Percentiles rank a stretch among this genome's conserved stretches.
phyloP scores from a whole-genome alignment of 441 rosid genomes.

The Erysimum cheiri region DNA sequence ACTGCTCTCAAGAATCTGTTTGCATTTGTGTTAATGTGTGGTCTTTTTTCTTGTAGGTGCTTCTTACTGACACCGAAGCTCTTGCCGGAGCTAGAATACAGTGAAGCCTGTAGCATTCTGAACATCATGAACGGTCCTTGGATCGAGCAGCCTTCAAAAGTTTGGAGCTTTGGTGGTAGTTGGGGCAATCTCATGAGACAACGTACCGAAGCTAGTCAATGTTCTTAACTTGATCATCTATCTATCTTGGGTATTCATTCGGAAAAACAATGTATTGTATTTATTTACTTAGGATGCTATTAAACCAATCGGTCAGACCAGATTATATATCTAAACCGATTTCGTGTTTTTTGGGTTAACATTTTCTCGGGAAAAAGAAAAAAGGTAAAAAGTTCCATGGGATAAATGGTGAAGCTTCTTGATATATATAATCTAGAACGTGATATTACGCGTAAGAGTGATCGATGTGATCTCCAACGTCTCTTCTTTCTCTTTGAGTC shows the following conservation, averaged over 20 bases:
- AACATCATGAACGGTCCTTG: conserved; percentile 98
- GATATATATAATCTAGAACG: conserved; percentile 17
- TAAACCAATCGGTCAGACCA: conserved; percentile 24
- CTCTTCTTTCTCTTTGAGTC: conserved; percentile 15
- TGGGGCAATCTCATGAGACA: conserved; percentile 70
- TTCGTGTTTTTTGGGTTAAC: conserved; percentile 10
- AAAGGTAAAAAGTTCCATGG: background rate
- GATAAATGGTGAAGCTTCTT: conserved; percentile 32
- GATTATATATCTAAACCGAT: conserved; percentile 5
- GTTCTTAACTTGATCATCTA: conserved; percentile 25
- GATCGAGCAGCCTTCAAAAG: conserved; percentile 87
- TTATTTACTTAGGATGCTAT: conserved; percentile 11
- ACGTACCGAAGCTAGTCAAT: conserved; percentile 49
- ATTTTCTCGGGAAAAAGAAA: conserved; percentile 6
- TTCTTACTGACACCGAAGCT: conserved; percentile 93
- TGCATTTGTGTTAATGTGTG: background rate
- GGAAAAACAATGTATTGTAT: background rate
- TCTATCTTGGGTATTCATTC: conserved; percentile 2
- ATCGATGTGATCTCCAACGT: conserved; percentile 45
- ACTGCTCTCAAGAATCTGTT: background rate
- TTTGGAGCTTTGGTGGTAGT: conserved; percentile 76
- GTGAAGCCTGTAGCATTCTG: conserved; percentile 90
- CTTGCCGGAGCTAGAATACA: conserved; percentile 84
- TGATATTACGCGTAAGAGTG: conserved; percentile 28
- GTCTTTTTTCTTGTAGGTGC: conserved; percentile 58